Percentiles rank a stretch among this genome's conserved stretches.
Conservation (phyloP, 257 asterid species). For the Plectranthus barbatus region DNA sequence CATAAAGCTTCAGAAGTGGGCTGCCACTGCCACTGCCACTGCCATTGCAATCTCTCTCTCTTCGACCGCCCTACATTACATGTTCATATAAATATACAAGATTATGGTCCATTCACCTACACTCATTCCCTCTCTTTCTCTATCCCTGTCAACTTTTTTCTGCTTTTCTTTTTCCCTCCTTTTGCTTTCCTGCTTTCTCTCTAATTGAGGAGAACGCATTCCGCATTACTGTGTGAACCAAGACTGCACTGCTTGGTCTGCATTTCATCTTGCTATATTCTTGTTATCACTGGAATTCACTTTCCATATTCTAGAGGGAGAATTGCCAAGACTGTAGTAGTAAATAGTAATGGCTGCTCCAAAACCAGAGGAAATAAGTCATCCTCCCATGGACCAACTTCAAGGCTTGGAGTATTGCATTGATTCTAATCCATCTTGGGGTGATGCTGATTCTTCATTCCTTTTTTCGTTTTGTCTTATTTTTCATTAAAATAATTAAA, state of each 20-base stretch:
- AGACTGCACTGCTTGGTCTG: constrained; percentile 8
- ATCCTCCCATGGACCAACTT: constrained; percentile 93
- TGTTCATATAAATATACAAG: constrained; percentile 17
- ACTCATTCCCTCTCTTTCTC: constrained; percentile 10
- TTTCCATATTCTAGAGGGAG: constrained; percentile 13
- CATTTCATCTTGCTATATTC: neutral
- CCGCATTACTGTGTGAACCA: constrained; percentile 18
- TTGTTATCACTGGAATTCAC: constrained; percentile 20
- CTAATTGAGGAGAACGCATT: constrained; percentile 24
- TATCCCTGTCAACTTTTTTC: constrained; percentile 21
- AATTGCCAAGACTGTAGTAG: neutral
- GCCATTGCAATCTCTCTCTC: too few species aligned
- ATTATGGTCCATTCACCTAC: constrained; percentile 29
- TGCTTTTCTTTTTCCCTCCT: constrained; percentile 29
- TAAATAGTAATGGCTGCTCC: constrained; percentile 60
- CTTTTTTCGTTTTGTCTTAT: neutral
- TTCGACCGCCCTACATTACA: constrained; percentile 25
- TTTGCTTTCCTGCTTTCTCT: constrained; percentile 36
- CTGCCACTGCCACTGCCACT: constrained; percentile 14
- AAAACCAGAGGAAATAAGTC: constrained; percentile 90
- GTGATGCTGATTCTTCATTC: constrained; percentile 25
- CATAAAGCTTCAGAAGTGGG: constrained; percentile 23
- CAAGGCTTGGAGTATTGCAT: constrained; percentile 98
- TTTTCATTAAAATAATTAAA: neutral
- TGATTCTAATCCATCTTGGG: constrained; percentile 98